Conservation (phyloP, 148 eudicot genomes). For the Rhododendron mucronatum region DNA sequence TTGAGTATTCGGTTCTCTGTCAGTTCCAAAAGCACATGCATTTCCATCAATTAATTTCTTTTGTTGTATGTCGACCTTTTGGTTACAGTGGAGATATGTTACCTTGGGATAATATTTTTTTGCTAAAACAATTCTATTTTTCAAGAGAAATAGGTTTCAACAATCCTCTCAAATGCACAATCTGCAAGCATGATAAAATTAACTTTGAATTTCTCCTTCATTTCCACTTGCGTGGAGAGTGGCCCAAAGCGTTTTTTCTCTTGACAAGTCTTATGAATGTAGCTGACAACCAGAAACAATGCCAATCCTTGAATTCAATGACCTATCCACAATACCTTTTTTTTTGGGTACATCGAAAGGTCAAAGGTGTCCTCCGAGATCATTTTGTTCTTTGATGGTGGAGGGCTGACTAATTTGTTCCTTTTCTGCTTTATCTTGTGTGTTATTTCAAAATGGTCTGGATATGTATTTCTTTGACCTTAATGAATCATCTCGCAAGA, state of each 20-base stretch:
- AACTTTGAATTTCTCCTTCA: background rate
- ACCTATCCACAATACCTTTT: background rate
- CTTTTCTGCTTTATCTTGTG: background rate
- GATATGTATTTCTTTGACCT: background rate
- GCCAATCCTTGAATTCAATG: background rate
- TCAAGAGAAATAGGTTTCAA: slow-evolving; percentile 1
- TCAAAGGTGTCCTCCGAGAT: background rate
- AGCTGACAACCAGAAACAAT: background rate
- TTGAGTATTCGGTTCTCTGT: background rate
- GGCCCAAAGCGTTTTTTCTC: background rate
- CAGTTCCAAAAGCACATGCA: background rate
- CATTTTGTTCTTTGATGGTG: background rate
- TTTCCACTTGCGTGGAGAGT: background rate
- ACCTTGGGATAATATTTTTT: background rate
- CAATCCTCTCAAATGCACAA: background rate
- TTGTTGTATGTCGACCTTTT: background rate
- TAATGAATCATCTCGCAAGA: background rate
- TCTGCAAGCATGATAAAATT: background rate
- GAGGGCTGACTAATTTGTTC: background rate
- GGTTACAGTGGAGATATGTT: background rate
- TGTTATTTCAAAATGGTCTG: background rate
- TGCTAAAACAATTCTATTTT: background rate
- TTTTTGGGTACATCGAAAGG: background rate
- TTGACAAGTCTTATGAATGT: background rate
- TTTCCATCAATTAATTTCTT: background rate